Base-by-base conservation (phyloP, 371 early-diverging fungal species). In the Coemansia sp. region DNA sequence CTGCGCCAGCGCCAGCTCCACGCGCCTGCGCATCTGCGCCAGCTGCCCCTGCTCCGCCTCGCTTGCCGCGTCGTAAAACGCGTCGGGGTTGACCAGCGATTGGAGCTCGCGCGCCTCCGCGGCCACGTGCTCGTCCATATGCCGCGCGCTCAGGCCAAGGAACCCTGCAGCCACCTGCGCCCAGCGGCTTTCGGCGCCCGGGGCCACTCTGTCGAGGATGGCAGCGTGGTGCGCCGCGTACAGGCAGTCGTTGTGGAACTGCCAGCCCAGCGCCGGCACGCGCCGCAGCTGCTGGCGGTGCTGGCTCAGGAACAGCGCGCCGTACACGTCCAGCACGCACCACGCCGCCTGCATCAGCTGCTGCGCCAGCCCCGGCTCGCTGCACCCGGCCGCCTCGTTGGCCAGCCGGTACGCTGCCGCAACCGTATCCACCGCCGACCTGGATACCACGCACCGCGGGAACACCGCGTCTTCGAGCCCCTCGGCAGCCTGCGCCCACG, bases 201-300 rank as follows among this genome's bases (percentile, higher is more conserved):
- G 5, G 1, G 35, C 33, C 16, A 61, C 34, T 9, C n/a, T 31
- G 1, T 45, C 59, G 0, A 68, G 42, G n/a, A 56, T 38, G 6
- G 57, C 58, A 1, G 56, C 51, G 42, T 74, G 75, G 66, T 75
- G 74, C 5, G 75, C 66, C 11, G 57, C 62, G 40, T 75, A 75
- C 59, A 75, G 30, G 45, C 74, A 72, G 72, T 72, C 75, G 54
- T 66, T 72, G 60, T 47, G 43, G 45, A 66, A 66, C 59, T 62
- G 69, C 63, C 65, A 71, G 12, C 62, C 65, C 16, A 75, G 54
- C 43, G 66, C 64, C 2, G 75, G 75, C 1, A 63, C 53, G 26
- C 33, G 54, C 12, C 48, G 51, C 8, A 72, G 61, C 60, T 69
- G 59, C 9, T 64, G 38, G 8, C 57, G 54, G 16, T 72, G 72